Base-by-base conservation (phyloP, 2,329 filamentous ascomycete genomes). In the Aspergillus quadricinctus region DNA sequence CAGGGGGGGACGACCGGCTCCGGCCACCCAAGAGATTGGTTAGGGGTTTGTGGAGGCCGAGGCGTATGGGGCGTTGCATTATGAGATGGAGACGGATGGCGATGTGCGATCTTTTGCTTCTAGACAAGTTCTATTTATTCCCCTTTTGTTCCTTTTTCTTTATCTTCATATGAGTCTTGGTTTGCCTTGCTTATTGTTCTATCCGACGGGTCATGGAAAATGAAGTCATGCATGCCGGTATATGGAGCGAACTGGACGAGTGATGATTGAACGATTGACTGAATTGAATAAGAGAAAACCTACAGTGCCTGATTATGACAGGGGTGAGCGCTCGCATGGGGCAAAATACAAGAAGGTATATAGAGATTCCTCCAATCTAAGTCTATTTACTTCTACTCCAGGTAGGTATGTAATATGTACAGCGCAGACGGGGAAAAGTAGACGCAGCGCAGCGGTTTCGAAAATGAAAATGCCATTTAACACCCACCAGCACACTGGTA, bases 41-140 rank as follows among this genome's bases (percentile, higher is more conserved):
- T 79, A 35, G 76, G 77, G 5, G 75, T 78, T 21, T 78, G 75
- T 57, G 76, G 75, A 25, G 77, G 77, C 28, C 69, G 74, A 54
- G 76, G 75, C 4, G 66, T 79, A 35, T 78, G 76, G 72, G 75
- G 75, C 4, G 77, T 79, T 49, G 64, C 72, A 9, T 58, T 77
- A 59, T 77, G 63, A 68, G 53, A 55, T 35, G 9, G 28, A 54
- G n/a, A 25, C 21, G 11, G 11, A 14, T 7, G 1, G 11, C 11
- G 11, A 14, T 7, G 3, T 27, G 5, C 43, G 21, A 14, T 46
- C 10, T 25, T 25, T 46, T 21, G 10, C 14, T 46, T 25, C 43
- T 46, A 46, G 43, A 46, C 43, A 25, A 21, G 21, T 46, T 46
- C 21, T 21, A 27, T 17, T 25, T 46, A 46, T 46, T 46, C 43